A percentile compares a stretch with the other conserved stretches of the same genome.
Evolutionary conservation across 805 yeast species (phyloP).

Genomic region (Nakazawaea peltata): DNA sequence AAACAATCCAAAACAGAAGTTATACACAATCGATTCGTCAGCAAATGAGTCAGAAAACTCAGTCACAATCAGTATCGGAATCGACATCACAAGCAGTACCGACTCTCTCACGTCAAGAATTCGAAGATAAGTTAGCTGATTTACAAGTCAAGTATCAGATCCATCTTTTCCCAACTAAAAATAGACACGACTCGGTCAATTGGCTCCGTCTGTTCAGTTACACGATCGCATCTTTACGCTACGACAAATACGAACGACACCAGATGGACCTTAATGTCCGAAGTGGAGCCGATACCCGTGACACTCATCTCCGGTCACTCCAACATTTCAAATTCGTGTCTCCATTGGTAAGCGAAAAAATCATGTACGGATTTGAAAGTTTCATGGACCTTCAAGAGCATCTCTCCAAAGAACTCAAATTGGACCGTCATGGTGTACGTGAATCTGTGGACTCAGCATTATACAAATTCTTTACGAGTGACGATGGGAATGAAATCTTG

Average conservation of each 20-base stretch:
- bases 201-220: conserved; percentile 54
- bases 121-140: conserved; percentile 32
- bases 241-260: conserved; percentile 50
- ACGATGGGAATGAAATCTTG: conserved; percentile 36
- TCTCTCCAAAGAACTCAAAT: conserved; percentile 3
- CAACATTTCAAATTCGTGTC: conserved; percentile 55
- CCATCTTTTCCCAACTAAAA: conserved; percentile 43
- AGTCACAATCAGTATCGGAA: not conserved
- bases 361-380: conserved; percentile 31
- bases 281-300: conserved; percentile 42
- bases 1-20: conserved; percentile 33
- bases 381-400: conserved; percentile 18
- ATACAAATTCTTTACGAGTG: conserved; percentile 37
- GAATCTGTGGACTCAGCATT: conserved; percentile 42
- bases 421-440: conserved; percentile 20
- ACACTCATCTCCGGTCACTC: conserved; percentile 40
- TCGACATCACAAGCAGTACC: not conserved
- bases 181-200: conserved; percentile 33
- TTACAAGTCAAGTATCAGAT: conserved; percentile 39
- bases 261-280: conserved; percentile 45
- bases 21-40: conserved; percentile 31
- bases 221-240: conserved; percentile 41
- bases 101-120: conserved; percentile 19
- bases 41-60: conserved; percentile 13
- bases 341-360: conserved; percentile 36